Conservation (phyloP, 176 grass and related monocot genomes). For the Bromus sterilis region DNA sequence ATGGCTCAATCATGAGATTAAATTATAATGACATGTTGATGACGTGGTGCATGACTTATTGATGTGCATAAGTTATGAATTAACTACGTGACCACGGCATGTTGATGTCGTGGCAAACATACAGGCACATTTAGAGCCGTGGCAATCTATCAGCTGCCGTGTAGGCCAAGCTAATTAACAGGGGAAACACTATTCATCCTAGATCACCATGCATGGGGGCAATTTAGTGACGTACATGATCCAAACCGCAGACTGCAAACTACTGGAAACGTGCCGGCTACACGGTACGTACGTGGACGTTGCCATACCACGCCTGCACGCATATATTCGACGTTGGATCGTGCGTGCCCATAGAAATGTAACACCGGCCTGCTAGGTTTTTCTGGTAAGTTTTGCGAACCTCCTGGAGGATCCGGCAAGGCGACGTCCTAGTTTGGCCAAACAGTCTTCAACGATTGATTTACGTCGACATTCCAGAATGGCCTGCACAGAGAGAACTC, state of each 20-base stretch:
- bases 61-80: no score
- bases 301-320: not conserved
- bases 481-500: no score
- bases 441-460: no score
- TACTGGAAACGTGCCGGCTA: not conserved
- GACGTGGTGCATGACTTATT: no score
- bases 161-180: not conserved
- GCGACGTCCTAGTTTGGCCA: no score
- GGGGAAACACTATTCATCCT: not conserved
- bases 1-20: no score
- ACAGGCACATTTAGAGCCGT: no score
- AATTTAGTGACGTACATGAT: not conserved
- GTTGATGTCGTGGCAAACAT: no score
- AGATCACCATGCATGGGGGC: not conserved
- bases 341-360: not conserved
- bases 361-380: not conserved
- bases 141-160: not conserved
- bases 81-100: no score
- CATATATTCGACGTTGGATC: not conserved
- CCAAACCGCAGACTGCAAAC: not conserved
- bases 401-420: no score
- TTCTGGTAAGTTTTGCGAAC: not conserved
- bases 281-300: not conserved
- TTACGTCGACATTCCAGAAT: no score
- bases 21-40: no score